A percentile compares a stretch with the other conserved stretches of the same genome.
phyloP scores from a whole-genome alignment of 345 rosid species.

The Gossypium thurberi region DNA sequence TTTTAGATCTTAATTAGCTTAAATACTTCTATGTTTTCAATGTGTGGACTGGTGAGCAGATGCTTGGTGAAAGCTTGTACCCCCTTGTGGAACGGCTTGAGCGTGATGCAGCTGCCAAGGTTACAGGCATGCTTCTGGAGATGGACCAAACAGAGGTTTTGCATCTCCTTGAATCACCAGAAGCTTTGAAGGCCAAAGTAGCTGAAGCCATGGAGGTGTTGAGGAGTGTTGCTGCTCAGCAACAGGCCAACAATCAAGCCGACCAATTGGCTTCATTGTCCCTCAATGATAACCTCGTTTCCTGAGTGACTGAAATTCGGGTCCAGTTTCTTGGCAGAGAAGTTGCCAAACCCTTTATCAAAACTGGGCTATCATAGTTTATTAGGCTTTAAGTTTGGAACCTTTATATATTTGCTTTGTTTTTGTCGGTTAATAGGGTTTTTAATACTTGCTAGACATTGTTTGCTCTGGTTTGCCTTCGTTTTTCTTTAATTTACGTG shows the following conservation, averaged over 20 bases:
- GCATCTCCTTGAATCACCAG: slow-evolving; percentile 68
- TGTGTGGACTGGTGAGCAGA: slow-evolving; percentile 26
- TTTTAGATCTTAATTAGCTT: background rate
- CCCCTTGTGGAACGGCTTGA: slow-evolving; percentile 72
- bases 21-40: background rate
- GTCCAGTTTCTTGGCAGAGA: background rate
- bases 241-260: slow-evolving; percentile 34
- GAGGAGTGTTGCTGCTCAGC: slow-evolving; percentile 49
- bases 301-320: slow-evolving; percentile 15
- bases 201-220: slow-evolving; percentile 72
- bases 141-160: slow-evolving; percentile 83
- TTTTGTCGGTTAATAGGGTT: background rate
- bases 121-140: slow-evolving; percentile 83
- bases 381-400: background rate
- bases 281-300: slow-evolving; percentile 45
- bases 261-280: slow-evolving; percentile 65
- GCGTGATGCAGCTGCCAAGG: slow-evolving; percentile 62
- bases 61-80: slow-evolving; percentile 73
- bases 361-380: background rate
- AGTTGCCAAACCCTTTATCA: background rate
- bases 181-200: slow-evolving; percentile 62
- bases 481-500: background rate
- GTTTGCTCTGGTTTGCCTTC: background rate
- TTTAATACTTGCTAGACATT: background rate
- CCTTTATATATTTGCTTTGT: background rate